Evolutionary conservation across 2,329 filamentous ascomycete species (phyloP).

Genomic region (Thermothelomyces thermophilus): DNA sequence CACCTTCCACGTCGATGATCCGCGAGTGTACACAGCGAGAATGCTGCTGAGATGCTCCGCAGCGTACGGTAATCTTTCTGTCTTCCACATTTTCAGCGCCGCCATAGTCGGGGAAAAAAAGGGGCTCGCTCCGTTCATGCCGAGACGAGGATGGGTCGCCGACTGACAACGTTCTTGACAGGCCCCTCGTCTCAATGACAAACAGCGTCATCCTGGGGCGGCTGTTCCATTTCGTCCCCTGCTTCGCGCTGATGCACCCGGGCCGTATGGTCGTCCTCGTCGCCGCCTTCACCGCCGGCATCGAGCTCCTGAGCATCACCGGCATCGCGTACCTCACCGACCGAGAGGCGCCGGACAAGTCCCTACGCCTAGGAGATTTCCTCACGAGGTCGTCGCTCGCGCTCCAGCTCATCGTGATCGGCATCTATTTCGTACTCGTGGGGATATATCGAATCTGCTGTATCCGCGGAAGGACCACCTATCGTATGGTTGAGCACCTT

Average conservation of each 20-base stretch:
- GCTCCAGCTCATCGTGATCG: not conserved
- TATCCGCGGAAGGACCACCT: not conserved
- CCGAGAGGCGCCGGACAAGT: not conserved
- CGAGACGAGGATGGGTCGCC: too few species aligned
- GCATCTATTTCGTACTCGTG: not conserved
- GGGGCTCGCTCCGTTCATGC: not conserved
- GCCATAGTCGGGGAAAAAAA: not conserved
- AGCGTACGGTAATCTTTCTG: not conserved
- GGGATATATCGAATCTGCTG: not conserved
- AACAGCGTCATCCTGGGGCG: conserved; percentile 1
- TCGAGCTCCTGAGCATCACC: not conserved
- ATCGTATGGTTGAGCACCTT: not conserved
- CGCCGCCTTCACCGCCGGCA: not conserved
- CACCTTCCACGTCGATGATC: not conserved
- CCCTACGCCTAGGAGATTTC: not conserved
- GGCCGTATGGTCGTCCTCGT: not conserved
- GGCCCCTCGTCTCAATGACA: not conserved
- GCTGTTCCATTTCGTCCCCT: conserved; percentile 2
- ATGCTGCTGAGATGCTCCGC: not conserved
- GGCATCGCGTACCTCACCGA: not conserved
- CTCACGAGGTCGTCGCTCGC: not conserved
- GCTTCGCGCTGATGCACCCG: conserved; percentile 5
- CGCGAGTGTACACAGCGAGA: not conserved
- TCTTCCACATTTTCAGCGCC: not conserved
- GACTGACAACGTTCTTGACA: too few species aligned